Evolutionary conservation across 2,329 filamentous ascomycete species (phyloP).

Genomic region (Didymella pinodella): DNA sequence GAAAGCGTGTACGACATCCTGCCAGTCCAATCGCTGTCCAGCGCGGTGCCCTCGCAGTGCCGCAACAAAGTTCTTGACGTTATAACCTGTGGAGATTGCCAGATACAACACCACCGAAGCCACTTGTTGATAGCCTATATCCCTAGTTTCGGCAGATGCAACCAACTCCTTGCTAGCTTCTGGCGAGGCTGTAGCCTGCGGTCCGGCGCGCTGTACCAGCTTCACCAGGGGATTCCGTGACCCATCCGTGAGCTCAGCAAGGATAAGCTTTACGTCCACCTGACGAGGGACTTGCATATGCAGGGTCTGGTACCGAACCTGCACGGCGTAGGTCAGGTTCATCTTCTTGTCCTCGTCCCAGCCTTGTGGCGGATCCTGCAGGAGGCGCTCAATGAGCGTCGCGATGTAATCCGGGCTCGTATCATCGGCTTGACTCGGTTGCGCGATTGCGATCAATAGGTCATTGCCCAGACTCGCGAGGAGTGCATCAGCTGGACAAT

Average conservation of each 20-base stretch:
- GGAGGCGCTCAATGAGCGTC: slow-evolving; percentile 82
- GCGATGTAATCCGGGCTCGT: slow-evolving; percentile 75
- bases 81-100: slow-evolving; percentile 70
- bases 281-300: slow-evolving; percentile 73
- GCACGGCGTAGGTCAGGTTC: slow-evolving; percentile 70
- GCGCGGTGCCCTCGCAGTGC: slow-evolving; percentile 64
- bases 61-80: slow-evolving; percentile 70
- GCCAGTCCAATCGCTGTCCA: slow-evolving; percentile 67
- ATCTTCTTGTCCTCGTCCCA: slow-evolving; percentile 79
- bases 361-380: slow-evolving; percentile 84
- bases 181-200: slow-evolving; percentile 76
- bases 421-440: slow-evolving; percentile 68
- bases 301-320: slow-evolving; percentile 68
- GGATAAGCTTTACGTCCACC: slow-evolving; percentile 73
- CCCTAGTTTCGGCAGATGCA: slow-evolving; percentile 63
- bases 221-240: slow-evolving; percentile 69
- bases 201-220: slow-evolving; percentile 75
- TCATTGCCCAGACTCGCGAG: slow-evolving; percentile 79
- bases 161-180: slow-evolving; percentile 72
- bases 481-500: slow-evolving; percentile 79
- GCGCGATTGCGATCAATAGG: slow-evolving; percentile 79
- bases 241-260: slow-evolving; percentile 68
- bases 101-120: slow-evolving; percentile 78
- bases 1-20: slow-evolving; percentile 77
- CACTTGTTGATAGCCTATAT: slow-evolving; percentile 82